phyloP scores from a whole-genome alignment of 2,329 filamentous ascomycete species.

The Exophiala alcalophila region DNA sequence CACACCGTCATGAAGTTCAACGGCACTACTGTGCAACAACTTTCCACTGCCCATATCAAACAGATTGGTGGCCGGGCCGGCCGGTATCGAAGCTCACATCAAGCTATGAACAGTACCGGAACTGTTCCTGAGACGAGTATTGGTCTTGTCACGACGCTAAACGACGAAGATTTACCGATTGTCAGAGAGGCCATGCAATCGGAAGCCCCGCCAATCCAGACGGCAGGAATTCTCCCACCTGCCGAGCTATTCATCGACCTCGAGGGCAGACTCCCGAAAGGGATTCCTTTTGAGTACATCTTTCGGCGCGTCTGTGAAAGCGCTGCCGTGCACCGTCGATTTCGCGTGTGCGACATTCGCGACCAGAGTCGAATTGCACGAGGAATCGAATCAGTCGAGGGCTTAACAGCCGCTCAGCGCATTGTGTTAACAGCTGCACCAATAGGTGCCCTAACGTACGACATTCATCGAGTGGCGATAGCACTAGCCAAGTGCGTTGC shows the following conservation, averaged over 20 bases:
- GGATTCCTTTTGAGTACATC: constrained; percentile 80
- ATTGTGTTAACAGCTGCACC: constrained; percentile 74
- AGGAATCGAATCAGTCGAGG: constrained; percentile 66
- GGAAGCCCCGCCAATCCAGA: constrained; percentile 63
- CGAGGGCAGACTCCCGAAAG: constrained; percentile 73
- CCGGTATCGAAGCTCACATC: constrained; percentile 70
- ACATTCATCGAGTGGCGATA: constrained; percentile 49
- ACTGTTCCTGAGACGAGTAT: constrained; percentile 38
- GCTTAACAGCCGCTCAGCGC: constrained; percentile 69
- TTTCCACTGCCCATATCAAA: constrained; percentile 77
- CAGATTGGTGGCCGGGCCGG: constrained; percentile 94
- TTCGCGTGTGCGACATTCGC: constrained; percentile 65
- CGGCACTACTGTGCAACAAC: constrained; percentile 53
- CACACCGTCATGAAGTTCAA: constrained; percentile 73
- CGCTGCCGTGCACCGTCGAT: constrained; percentile 61
- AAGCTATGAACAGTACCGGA: constrained; percentile 40
- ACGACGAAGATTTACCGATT: constrained; percentile 62
- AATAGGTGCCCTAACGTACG: constrained; percentile 19
- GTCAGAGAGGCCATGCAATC: constrained; percentile 62
- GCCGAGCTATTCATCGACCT: constrained; percentile 70
- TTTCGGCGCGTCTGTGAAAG: constrained; percentile 71
- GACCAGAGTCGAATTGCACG: constrained; percentile 68
- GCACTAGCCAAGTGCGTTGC: constrained; percentile 70
- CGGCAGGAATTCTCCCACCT: constrained; percentile 74
- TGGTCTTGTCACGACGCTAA: constrained; percentile 77